Percentiles rank a stretch among this genome's conserved stretches.
These are phyloP conservation scores for Pneumocystis oryctolagi DNA, from an alignment of 1,139 yeast genomes.

Conservation along the genomic window DNA sequence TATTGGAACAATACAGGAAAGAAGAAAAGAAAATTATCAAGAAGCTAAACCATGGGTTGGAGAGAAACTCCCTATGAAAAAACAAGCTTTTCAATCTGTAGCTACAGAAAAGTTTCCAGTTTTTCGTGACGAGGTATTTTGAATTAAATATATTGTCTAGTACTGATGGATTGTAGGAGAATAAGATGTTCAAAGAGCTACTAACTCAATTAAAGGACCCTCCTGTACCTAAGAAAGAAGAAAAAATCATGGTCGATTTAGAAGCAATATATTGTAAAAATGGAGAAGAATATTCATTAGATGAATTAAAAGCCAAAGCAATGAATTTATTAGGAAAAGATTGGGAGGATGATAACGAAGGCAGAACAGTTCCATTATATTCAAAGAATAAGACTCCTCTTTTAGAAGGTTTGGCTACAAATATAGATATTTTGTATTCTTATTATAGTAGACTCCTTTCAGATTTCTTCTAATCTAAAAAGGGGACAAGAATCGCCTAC, in stretches of 20 bases:
- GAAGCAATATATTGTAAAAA: slow-evolving; percentile 35
- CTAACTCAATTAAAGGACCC: neutral
- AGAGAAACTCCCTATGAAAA: slow-evolving; percentile 26
- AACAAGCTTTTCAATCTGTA: neutral
- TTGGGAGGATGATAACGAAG: neutral
- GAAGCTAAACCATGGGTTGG: slow-evolving; percentile 56
- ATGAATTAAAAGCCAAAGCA: slow-evolving; percentile 43
- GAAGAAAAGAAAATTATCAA: slow-evolving; percentile 52
- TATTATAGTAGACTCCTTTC: neutral
- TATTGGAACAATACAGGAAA: slow-evolving; percentile 36
- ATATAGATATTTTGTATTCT: neutral
- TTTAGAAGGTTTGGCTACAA: neutral
- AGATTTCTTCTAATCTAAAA: neutral
- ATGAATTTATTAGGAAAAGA: slow-evolving; percentile 21
- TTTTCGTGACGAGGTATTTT: slow-evolving; percentile 11
- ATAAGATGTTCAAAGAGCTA: neutral
- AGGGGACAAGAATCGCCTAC: slow-evolving; percentile 42
- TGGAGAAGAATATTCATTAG: slow-evolving; percentile 43
- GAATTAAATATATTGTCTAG: neutral
- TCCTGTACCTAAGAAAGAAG: slow-evolving; percentile 31
- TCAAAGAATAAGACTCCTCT: neutral
- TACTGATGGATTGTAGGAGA: neutral
- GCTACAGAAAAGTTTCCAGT: slow-evolving; percentile 3
- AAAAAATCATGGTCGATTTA: slow-evolving; percentile 38
- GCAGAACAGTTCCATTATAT: neutral